A percentile compares a stretch with the other conserved stretches of the same genome.
These are phyloP conservation scores for Cryphonectria nitschkei DNA, from an alignment of 2,329 filamentous ascomycete genomes.

Conservation along the genomic window DNA sequence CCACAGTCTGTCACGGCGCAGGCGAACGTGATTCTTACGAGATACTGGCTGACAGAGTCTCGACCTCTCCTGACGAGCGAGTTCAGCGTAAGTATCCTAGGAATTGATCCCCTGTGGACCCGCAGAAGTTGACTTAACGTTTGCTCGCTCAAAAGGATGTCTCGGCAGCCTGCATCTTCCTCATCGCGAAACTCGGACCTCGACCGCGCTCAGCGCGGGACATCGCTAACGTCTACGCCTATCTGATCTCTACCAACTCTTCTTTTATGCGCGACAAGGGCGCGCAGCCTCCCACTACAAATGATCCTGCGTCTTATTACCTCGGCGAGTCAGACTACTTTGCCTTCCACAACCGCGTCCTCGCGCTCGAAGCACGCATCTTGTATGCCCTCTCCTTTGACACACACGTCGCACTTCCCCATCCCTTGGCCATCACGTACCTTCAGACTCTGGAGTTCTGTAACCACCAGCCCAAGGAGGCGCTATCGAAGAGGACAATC, in stretches of 20 bases:
- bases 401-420: constrained; percentile 82
- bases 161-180: constrained; percentile 80
- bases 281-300: constrained; percentile 35
- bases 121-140: background rate
- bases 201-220: constrained; percentile 77
- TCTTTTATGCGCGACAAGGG: constrained; percentile 50
- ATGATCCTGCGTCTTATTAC: constrained; percentile 63
- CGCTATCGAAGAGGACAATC: constrained; percentile 67
- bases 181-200: constrained; percentile 81
- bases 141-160: constrained; percentile 60
- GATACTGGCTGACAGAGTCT: constrained; percentile 71
- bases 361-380: constrained; percentile 77
- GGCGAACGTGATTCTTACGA: constrained; percentile 78
- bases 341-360: constrained; percentile 63
- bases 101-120: background rate
- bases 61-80: constrained; percentile 58
- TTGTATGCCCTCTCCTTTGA: constrained; percentile 79
- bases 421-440: constrained; percentile 87
- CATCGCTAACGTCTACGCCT: constrained; percentile 82
- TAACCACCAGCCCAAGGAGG: constrained; percentile 46
- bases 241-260: constrained; percentile 69
- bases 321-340: constrained; percentile 76
- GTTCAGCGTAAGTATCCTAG: constrained; percentile 51
- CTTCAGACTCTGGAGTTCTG: constrained; percentile 80
- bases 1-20: constrained; percentile 86